phyloP scores from a whole-genome alignment of 192 early-diverging fungal genomes.

The Mortierella antarctica region DNA sequence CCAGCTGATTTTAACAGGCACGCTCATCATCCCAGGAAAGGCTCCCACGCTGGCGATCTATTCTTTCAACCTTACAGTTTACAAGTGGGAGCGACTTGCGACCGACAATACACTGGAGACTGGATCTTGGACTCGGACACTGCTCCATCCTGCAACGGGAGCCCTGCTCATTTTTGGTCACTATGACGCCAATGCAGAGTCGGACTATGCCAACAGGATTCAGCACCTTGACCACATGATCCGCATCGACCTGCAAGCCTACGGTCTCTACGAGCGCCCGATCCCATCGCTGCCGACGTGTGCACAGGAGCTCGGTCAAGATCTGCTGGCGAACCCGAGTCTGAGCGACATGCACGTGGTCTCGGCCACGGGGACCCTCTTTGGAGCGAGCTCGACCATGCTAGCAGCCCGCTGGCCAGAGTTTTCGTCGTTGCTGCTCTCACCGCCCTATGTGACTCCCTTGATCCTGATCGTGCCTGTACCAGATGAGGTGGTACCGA shows the following conservation, averaged over 20 bases:
- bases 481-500: constrained; percentile 34
- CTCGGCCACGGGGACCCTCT: constrained; percentile 23
- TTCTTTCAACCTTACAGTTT: constrained; percentile 7
- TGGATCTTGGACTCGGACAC: constrained; percentile 43
- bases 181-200: constrained; percentile 21
- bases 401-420: constrained; percentile 45
- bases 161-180: constrained; percentile 45
- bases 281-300: constrained; percentile 27
- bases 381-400: constrained; percentile 47
- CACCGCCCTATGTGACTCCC: constrained; percentile 44
- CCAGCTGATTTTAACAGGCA: constrained; percentile 44
- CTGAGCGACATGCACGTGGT: constrained; percentile 47
- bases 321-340: constrained; percentile 18
- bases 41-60: constrained; percentile 41
- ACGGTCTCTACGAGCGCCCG: constrained; percentile 45
- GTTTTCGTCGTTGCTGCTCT: constrained; percentile 30
- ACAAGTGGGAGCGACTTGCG: constrained; percentile 40
- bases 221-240: constrained; percentile 40
- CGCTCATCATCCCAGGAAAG: constrained; percentile 27
- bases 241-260: constrained; percentile 41
- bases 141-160: constrained; percentile 40
- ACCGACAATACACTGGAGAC: constrained; percentile 25
- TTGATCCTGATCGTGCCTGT: constrained; percentile 38
- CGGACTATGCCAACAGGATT: constrained; percentile 36
- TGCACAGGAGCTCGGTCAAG: constrained; percentile 42